phyloP scores from a whole-genome alignment of 78 protist species.

The slime mould (Dictyostelium discoideum) region DNA sequence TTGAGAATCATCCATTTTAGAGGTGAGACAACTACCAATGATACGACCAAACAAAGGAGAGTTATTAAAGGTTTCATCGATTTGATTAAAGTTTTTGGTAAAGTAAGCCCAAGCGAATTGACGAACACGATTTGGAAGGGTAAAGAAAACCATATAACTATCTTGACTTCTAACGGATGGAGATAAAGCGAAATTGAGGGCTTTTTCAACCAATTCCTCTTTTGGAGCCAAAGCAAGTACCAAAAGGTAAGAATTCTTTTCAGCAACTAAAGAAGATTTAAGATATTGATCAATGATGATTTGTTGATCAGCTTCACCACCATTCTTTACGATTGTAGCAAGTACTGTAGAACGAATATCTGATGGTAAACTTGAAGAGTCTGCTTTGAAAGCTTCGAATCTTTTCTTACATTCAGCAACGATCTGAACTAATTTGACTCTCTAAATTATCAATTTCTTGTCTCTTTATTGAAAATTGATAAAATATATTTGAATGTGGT shows the following conservation, averaged over 20 bases:
- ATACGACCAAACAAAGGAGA: neutral
- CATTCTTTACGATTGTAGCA: conserved; percentile 19
- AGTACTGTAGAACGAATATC: conserved; percentile 38
- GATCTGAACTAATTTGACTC: too few relatives aligned
- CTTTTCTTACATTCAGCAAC: conserved; percentile 54
- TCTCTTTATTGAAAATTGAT: too few relatives aligned
- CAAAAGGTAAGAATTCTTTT: neutral
- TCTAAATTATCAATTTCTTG: too few relatives aligned
- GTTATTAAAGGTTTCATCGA: neutral
- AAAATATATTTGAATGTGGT: too few relatives aligned
- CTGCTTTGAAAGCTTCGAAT: conserved; percentile 12
- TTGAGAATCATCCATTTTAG: neutral
- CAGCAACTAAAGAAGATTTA: neutral
- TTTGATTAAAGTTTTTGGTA: conserved; percentile 15
- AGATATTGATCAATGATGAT: conserved; percentile 35
- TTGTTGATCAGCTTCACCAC: conserved; percentile 26
- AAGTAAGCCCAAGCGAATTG: neutral
- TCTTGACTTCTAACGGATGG: conserved; percentile 54
- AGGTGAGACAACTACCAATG: neutral
- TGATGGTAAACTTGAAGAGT: conserved; percentile 7
- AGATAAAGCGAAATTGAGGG: conserved; percentile 18
- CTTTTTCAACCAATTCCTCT: conserved; percentile 33
- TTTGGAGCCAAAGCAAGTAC: neutral
- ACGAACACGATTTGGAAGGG: neutral
- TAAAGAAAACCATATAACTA: conserved; percentile 34